Base-by-base conservation (phyloP, 202 grass and related monocot genomes). In the Schoenoplectus tabernaemontani region DNA sequence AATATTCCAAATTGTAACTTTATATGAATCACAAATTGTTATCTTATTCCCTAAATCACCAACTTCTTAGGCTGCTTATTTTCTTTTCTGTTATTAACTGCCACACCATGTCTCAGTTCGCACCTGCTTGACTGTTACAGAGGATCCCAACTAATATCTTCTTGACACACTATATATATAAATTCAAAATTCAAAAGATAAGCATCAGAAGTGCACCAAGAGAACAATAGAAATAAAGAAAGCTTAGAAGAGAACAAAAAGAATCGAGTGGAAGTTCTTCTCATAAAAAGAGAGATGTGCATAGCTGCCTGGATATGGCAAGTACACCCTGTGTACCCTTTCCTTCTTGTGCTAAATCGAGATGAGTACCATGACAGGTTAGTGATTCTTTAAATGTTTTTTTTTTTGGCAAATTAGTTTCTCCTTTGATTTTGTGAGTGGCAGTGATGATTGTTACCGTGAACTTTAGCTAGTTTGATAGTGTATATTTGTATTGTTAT, bases 261-360 rank as follows among this genome's bases (percentile, higher is more conserved):
- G 16, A 62, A 63, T 13, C 20, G 38, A 46, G 61, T 78, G 66
- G 66, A 0, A 59, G 37, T 48, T 71, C 34, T 71, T 71, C 71
- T 64, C 4, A 76, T 71, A 66, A 59, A 59, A 64, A 51, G 38
- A 73, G 68, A 82, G 15, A 97, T 97, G 95, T 97, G 91, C 87
- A 92, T 94, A 78, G 87, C 86, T 86, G 91, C 95, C 67, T 97
- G 95, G 89, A 82, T 94, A 78, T 97, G 95, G 95, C 87, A 97
- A 76, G 86, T 84, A 78, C 89, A 97, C 78, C 89, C 91, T 20
- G 84, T 83, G 15, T 89, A 97, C 81, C 87, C 78, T 60, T 85
- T 97, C 19, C 84, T 97, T 13, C 91, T 97, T 4, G 26, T 94
- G 74, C 75, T 90, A 75, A 94, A 97, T 81, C 82, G 95, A 86